These are phyloP conservation scores for Sphagnum tenellum DNA, from an alignment of 225 moss, liverwort and hornwort genomes.

Conservation along the genomic window DNA sequence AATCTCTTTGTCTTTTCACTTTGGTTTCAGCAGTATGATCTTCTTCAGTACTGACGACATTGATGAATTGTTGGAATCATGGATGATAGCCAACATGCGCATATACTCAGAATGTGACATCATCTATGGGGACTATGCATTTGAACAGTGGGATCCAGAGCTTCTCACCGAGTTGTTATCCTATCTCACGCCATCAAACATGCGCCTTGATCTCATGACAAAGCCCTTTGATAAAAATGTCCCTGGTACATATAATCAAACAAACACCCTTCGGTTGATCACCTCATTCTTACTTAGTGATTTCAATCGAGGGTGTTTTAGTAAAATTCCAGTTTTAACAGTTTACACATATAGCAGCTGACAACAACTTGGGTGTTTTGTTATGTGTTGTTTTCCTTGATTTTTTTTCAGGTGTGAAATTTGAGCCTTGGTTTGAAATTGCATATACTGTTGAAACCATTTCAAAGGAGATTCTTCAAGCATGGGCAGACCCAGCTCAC, in stretches of 20 bases:
- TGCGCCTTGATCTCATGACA: conserved; percentile 36
- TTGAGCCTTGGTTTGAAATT: conserved; percentile 57
- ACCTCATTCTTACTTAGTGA: no score
- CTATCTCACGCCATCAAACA: conserved; percentile 23
- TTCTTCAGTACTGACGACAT: no score
- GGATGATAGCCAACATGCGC: conserved; percentile 36
- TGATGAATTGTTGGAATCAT: not conserved
- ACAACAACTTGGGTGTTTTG: no score
- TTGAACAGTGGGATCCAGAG: conserved; percentile 38
- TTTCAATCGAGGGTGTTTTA: no score
- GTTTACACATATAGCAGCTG: not conserved
- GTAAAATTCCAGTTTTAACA: not conserved
- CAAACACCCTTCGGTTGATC: no score
- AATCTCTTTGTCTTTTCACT: no score
- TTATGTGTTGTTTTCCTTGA: not conserved
- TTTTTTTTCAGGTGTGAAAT: conserved; percentile 27
- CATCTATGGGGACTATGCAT: conserved; percentile 39
- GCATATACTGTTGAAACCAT: conserved; percentile 27
- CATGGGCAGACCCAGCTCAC: conserved; percentile 35
- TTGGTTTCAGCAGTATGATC: no score
- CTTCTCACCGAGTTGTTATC: conserved; percentile 24
- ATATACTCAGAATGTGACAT: conserved; percentile 32
- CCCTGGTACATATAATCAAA: conserved; percentile 20
- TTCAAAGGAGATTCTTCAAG: conserved; percentile 8
- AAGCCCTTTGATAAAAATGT: conserved; percentile 32